Conservation (phyloP, 306 rosid genomes). For the Malus sylvestris region DNA sequence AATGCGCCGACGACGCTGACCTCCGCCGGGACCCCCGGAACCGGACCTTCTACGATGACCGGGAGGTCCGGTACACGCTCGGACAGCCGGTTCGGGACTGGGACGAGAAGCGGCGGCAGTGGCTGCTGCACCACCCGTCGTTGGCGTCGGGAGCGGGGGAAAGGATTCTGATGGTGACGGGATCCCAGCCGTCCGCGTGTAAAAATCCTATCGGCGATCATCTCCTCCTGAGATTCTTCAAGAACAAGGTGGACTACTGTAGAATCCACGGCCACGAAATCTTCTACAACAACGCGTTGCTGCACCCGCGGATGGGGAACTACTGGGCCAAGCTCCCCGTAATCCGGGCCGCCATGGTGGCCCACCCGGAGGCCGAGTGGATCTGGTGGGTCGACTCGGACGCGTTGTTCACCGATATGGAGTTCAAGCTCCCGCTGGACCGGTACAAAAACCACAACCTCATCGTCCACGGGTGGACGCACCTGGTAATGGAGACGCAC, state of each 20-base stretch:
- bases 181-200: slow-evolving; percentile 75
- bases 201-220: slow-evolving; percentile 70
- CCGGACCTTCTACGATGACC: slow-evolving; percentile 62
- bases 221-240: slow-evolving; percentile 52
- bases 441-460: slow-evolving; percentile 62
- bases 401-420: slow-evolving; percentile 86
- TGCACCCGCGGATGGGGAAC: slow-evolving; percentile 53
- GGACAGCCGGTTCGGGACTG: slow-evolving; percentile 41
- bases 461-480: slow-evolving; percentile 69
- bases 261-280: slow-evolving; percentile 65
- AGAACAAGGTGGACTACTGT: slow-evolving; percentile 81
- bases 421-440: slow-evolving; percentile 53
- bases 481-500: slow-evolving; percentile 39
- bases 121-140: slow-evolving; percentile 53
- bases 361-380: slow-evolving; percentile 96
- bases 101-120: slow-evolving; percentile 62
- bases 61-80: slow-evolving; percentile 48
- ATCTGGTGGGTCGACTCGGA: slow-evolving; percentile 99
- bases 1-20: slow-evolving; percentile 1
- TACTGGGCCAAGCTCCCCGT: slow-evolving; percentile 86
- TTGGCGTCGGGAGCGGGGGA: slow-evolving; percentile 31
- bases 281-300: slow-evolving; percentile 61
- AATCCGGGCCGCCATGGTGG: slow-evolving; percentile 70
- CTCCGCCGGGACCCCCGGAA: slow-evolving; percentile 38
- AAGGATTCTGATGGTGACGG: slow-evolving; percentile 44